These are phyloP conservation scores for Saturnispora halmiae DNA, from an alignment of 805 yeast species.

Conservation along the genomic window DNA sequence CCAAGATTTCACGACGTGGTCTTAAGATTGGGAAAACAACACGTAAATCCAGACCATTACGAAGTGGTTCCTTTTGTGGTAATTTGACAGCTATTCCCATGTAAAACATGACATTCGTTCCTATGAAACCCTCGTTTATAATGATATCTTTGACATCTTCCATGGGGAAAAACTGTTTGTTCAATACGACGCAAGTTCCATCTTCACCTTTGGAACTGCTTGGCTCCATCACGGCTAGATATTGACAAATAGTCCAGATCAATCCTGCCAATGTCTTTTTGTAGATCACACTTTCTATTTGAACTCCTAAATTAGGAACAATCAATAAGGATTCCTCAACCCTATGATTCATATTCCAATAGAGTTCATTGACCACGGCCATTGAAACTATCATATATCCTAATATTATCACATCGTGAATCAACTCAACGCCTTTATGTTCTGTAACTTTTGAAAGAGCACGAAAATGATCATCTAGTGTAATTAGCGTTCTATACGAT, in stretches of 20 bases:
- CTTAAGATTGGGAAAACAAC: constrained; percentile 26
- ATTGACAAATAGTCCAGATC: constrained; percentile 1
- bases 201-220: neutral
- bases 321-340: constrained; percentile 37
- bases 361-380: constrained; percentile 16
- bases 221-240: neutral
- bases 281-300: constrained; percentile 29
- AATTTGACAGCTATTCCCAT: constrained; percentile 51
- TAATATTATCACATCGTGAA: neutral
- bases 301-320: constrained; percentile 41
- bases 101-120: constrained; percentile 57
- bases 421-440: constrained; percentile 2
- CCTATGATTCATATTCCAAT: constrained; percentile 26
- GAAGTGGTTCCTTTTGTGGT: constrained; percentile 25
- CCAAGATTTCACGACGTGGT: constrained; percentile 26
- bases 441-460: neutral
- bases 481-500: neutral
- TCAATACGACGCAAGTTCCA: constrained; percentile 8
- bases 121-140: constrained; percentile 68
- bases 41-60: constrained; percentile 19
- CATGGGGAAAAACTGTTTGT: constrained; percentile 43
- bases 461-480: neutral
- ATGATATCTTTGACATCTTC: constrained; percentile 53
- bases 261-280: constrained; percentile 18
- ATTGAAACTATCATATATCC: constrained; percentile 6